Base-by-base conservation (phyloP, 2,329 filamentous ascomycete species). In the Pleurostoma richardsiae region DNA sequence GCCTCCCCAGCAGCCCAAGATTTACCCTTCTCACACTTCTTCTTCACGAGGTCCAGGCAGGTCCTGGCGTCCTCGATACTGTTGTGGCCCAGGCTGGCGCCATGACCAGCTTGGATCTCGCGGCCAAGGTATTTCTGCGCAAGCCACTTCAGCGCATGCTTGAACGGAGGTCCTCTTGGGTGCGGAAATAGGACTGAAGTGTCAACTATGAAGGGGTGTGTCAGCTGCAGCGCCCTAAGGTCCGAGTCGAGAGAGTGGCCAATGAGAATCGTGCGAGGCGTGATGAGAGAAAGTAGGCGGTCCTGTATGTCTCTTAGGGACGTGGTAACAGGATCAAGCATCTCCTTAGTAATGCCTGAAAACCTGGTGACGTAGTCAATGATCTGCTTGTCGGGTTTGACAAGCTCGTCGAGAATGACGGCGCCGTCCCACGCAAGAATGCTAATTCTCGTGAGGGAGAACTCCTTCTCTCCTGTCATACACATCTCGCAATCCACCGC, bases 401-500 rank as follows among this genome's bases (percentile, higher is more conserved):
- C 94, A 10, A 97, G 79, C 68, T 95, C 88, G 63, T 99, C 94
- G 44, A 97, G 69, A 11, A 96, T 74, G 7, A 88, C 79, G 31
- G 82, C 80, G 42, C 91, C 91, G 55, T 90, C 82, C 92, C 94
- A 99, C 50, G 83, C 74, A 6, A 99, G 73, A 38, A 97, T 66
- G 62, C 90, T 96, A 62, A 97, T 86, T 47, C 94, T 83, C 2
- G 94, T 95, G 40, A 99, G 81, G 33, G 91, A 89, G 52, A 86
- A 89, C 54, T 88, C 80, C 42, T 83, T 83, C 50, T 86, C 82
- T 49, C 85, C 87, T 3, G 90, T 95, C 69, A 90, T 84, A 63
- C 91, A 96, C 94, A 99, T 99, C 67, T 99, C 94, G 67, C 94
- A 99, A 63, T 99, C 94, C 46, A 99, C 74, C 2, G 90, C 86